Evolutionary conservation across 2,329 filamentous ascomycete genomes (phyloP).

Genomic region (Sclerotinia trifoliorum): DNA sequence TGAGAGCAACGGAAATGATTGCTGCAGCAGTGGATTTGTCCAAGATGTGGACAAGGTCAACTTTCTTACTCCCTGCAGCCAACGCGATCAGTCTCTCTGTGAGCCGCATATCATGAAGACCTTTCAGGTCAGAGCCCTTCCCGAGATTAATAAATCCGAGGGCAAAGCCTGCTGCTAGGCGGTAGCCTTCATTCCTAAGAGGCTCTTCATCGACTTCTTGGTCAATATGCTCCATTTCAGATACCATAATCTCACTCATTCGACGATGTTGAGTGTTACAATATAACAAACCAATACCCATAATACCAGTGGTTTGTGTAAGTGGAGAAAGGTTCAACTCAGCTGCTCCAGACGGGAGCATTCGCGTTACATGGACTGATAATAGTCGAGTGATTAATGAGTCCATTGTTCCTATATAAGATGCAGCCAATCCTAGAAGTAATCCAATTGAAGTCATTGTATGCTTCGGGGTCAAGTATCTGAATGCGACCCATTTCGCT

Average conservation of each 20-base stretch:
- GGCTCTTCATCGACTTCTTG: constrained; percentile 78
- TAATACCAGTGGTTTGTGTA: constrained; percentile 92
- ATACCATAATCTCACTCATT: constrained; percentile 99
- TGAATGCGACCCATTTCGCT: constrained; percentile 98
- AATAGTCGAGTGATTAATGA: constrained; percentile 88
- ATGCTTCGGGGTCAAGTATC: constrained; percentile 98
- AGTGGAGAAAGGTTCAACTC: constrained; percentile 91
- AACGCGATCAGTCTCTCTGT: constrained; percentile 84
- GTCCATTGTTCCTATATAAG: constrained; percentile 96
- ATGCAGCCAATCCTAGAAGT: constrained; percentile 87
- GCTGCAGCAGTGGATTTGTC: constrained; percentile 94
- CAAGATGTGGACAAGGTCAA: constrained; percentile 87
- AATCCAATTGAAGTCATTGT: constrained; percentile 98
- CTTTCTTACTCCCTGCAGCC: constrained; percentile 84
- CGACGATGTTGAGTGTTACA: constrained; percentile 93
- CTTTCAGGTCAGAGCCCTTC: constrained; percentile 82
- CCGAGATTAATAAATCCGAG: constrained; percentile 93
- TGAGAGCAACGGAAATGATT: constrained; percentile 82
- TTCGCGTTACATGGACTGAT: constrained; percentile 92
- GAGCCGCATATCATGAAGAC: constrained; percentile 89
- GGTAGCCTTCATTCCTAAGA: constrained; percentile 91
- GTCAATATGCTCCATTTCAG: constrained; percentile 88
- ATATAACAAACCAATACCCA: constrained; percentile 94
- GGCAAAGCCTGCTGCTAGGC: constrained; percentile 88
- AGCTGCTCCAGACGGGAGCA: constrained; percentile 87